These are phyloP conservation scores for Ceratocystis papillata DNA, from an alignment of 2,329 filamentous ascomycete species.

Conservation along the genomic window DNA sequence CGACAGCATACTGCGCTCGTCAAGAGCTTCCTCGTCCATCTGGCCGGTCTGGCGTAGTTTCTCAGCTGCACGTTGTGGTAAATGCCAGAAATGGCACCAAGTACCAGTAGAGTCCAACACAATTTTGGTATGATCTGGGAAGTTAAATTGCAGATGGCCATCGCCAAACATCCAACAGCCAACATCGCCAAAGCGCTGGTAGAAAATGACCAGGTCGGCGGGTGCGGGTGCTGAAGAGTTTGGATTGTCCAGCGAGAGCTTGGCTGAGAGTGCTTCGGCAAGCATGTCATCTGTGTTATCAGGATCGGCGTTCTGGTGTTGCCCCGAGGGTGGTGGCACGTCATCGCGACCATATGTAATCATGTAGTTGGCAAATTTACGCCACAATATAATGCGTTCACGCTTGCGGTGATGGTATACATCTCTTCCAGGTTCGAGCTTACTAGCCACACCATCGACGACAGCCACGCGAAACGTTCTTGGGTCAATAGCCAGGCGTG, in stretches of 20 bases:
- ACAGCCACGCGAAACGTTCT: conserved; percentile 48
- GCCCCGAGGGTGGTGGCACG: conserved; percentile 32
- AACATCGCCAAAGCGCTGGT: conserved; percentile 69
- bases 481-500: conserved; percentile 52
- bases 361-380: conserved; percentile 67
- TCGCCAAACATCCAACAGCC: conserved; percentile 74
- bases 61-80: conserved; percentile 58
- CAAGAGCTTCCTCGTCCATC: conserved; percentile 59
- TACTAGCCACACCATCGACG: conserved; percentile 49
- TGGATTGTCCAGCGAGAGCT: conserved; percentile 18
- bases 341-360: conserved; percentile 63
- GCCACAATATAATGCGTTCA: conserved; percentile 57
- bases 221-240: conserved; percentile 25
- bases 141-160: conserved; percentile 73
- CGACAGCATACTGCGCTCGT: conserved; percentile 59
- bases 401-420: conserved; percentile 55
- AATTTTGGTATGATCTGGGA: conserved; percentile 78
- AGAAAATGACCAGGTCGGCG: conserved; percentile 61
- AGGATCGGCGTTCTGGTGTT: background rate
- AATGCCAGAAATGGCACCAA: conserved; percentile 67
- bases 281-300: conserved; percentile 22
- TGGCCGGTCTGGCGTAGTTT: conserved; percentile 53
- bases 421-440: conserved; percentile 52
- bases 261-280: conserved; percentile 14
- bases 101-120: conserved; percentile 64